Evolutionary conservation across 208 protist genomes (phyloP).

Genomic region (Porcisia deanei): DNA sequence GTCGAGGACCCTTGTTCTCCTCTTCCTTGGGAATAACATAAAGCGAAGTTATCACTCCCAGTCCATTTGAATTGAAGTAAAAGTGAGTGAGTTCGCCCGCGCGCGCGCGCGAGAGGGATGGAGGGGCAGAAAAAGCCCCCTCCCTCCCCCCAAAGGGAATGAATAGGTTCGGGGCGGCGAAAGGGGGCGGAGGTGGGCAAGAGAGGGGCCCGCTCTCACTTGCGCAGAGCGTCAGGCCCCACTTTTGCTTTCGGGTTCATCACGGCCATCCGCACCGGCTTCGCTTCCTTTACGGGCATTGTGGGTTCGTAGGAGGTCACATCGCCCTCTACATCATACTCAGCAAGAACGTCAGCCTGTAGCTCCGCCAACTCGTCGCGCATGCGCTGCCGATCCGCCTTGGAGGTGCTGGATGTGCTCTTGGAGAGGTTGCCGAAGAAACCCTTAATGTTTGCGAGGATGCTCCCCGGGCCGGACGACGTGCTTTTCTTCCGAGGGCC

Average conservation of each 20-base stretch:
- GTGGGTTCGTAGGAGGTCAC: conserved; percentile 60
- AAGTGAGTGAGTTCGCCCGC: no score
- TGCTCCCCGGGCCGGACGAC: conserved; percentile 3
- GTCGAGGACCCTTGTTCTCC: no score
- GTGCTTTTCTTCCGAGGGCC: background rate
- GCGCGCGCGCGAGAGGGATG: background rate
- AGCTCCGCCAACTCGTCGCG: conserved; percentile 63
- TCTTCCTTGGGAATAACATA: no score
- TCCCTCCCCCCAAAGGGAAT: no score
- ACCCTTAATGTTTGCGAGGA: conserved; percentile 32
- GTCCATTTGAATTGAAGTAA: background rate
- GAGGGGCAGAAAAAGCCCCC: background rate
- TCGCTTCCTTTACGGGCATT: conserved; percentile 40
- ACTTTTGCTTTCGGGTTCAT: conserved; percentile 82
- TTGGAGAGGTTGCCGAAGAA: conserved; percentile 32
- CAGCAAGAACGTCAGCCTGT: conserved; percentile 55
- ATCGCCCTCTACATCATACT: conserved; percentile 72
- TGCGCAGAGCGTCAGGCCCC: conserved; percentile 61
- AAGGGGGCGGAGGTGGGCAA: background rate
- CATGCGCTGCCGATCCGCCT: conserved; percentile 51
- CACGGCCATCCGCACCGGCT: conserved; percentile 48
- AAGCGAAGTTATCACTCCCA: no score
- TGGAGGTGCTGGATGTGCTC: conserved; percentile 26
- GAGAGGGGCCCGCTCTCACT: conserved; percentile 22
- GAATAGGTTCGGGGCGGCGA: background rate